Evolutionary conservation across 1,139 yeast species (phyloP).

Genomic region (Taphrina wiesneri): DNA sequence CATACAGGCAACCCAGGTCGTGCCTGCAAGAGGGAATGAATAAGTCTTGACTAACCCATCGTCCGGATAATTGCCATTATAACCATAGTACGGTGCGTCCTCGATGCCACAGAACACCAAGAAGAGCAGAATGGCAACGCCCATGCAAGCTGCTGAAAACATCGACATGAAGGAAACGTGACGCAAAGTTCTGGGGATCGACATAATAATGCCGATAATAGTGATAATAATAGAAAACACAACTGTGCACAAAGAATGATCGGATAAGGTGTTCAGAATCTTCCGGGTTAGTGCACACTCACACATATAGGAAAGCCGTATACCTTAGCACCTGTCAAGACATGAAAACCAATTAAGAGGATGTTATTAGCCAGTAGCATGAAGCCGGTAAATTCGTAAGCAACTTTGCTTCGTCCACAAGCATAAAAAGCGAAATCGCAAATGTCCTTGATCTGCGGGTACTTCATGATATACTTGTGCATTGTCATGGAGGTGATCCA

Average conservation of each 20-base stretch:
- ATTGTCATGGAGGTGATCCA: constrained; percentile 57
- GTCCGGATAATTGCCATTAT: constrained; percentile 1
- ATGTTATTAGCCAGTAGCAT: constrained; percentile 59
- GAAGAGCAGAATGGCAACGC: constrained; percentile 8
- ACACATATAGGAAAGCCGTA: background rate
- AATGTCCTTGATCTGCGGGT: constrained; percentile 57
- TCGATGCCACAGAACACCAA: constrained; percentile 7
- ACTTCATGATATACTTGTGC: constrained; percentile 57
- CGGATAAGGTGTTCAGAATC: constrained; percentile 44
- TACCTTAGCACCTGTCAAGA: constrained; percentile 56
- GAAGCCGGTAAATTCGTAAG: constrained; percentile 60
- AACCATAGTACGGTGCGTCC: constrained; percentile 2
- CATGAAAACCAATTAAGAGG: constrained; percentile 61
- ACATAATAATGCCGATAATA: constrained; percentile 19
- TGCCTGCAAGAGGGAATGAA: constrained; percentile 56
- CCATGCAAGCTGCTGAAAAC: constrained; percentile 50
- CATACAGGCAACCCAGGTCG: constrained; percentile 55
- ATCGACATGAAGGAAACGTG: constrained; percentile 20
- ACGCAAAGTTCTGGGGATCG: constrained; percentile 21
- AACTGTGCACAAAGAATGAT: constrained; percentile 20
- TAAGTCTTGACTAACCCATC: constrained; percentile 41
- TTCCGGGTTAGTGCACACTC: background rate
- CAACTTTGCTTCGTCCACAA: constrained; percentile 55
- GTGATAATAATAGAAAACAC: constrained; percentile 1
- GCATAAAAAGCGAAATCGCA: constrained; percentile 63